Conservation (phyloP, 192 early-diverging fungal species). For the Coemansia sp. region DNA sequence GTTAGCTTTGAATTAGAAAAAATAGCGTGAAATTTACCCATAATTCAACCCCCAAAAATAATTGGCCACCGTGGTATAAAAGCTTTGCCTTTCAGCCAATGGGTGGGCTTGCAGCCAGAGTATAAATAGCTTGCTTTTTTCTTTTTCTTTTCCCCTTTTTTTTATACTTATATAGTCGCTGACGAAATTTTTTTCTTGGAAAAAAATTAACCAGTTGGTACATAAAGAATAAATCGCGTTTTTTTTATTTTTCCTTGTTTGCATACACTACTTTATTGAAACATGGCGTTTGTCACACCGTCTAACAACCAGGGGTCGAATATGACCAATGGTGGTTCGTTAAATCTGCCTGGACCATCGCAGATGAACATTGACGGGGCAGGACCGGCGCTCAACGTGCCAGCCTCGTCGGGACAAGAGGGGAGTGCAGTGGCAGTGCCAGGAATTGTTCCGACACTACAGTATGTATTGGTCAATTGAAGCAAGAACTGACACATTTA, state of each 20-base stretch:
- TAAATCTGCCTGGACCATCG: slow-evolving; percentile 24
- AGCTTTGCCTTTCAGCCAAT: neutral
- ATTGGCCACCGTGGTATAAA: no score
- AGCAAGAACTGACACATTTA: neutral
- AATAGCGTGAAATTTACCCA: no score
- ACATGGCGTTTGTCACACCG: slow-evolving; percentile 48
- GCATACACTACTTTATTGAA: neutral
- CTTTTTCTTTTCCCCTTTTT: neutral
- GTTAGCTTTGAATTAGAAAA: no score
- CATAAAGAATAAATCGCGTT: neutral
- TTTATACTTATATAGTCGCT: slow-evolving; percentile 3
- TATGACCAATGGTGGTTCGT: slow-evolving; percentile 15
- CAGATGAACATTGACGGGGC: slow-evolving; percentile 6
- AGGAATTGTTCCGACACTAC: slow-evolving; percentile 52
- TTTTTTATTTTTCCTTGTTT: neutral
- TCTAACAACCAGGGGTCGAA: slow-evolving; percentile 24
- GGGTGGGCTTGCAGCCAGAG: neutral
- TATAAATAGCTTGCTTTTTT: neutral
- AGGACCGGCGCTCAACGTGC: neutral
- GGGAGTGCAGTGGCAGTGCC: slow-evolving; percentile 23
- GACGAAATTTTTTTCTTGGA: neutral
- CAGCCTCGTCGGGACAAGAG: slow-evolving; percentile 4
- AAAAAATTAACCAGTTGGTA: neutral
- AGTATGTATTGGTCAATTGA: slow-evolving; percentile 16
- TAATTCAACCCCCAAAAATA: no score